Base-by-base conservation (phyloP, 116 monocot species). In the Zostera marina region DNA sequence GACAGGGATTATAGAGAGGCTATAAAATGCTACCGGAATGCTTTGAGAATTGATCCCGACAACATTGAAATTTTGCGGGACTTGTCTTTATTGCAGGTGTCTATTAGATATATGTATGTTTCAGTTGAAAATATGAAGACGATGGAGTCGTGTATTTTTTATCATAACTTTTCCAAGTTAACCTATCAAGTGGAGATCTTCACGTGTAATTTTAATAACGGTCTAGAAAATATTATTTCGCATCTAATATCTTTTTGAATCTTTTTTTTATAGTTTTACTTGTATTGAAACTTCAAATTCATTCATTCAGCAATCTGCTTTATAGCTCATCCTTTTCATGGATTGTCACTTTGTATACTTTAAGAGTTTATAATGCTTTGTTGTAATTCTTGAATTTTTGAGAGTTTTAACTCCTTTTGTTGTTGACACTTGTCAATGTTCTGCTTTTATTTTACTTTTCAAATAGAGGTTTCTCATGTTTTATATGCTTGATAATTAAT, bases 1-100 rank as follows among this genome's bases (percentile, higher is more conserved):
- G 96, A 96, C 47, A 85, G 96, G 61, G 96, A 96, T 59, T 96
- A 96, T 52, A 77, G 89, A 42, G 96, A 96, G 76, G 96, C 96
- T 43, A 96, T 96, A 59, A 96, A 96, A 76, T 88, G 89, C 53
- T 96, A 96, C 64, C 70, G 96, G 60, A 96, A 96, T 82, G 96
- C 96, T 60, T 71, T 96, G 67, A 88, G 67, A 74, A 88, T 96
- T 59, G 96, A 96, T 70, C 89, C 85, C 8, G 85, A 88, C 49
- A 96, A 96, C 63, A 96, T 96, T 67, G 96, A 96, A 77, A 96
- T 96, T 68, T 67, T 96, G 16, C 75, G 96, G 46, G 96, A 96
- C 52, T 68, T 96, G 41, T 96, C 96, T 11, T 71, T 96, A 21
- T 74, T 96, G 71, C 96, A 96, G 89, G 96, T 88, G 19, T 44